These are phyloP conservation scores for Musa itinerans DNA, from an alignment of 176 grass and related monocot genomes.

Conservation along the genomic window DNA sequence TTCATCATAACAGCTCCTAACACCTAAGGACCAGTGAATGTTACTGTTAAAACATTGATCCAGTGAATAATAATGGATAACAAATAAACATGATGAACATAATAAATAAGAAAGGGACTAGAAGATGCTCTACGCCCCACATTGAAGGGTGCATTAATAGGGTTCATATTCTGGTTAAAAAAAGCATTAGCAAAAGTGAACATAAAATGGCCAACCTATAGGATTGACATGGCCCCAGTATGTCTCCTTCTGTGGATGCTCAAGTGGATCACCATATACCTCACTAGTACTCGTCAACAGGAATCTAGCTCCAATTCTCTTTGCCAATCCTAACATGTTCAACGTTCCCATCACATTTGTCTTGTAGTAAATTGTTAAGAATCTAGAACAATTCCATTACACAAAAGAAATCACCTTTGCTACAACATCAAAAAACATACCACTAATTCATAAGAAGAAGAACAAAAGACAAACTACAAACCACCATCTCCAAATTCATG, in stretches of 20 bases:
- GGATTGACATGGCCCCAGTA: constrained; percentile 98
- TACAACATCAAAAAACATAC: neutral
- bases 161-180: neutral
- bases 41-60: neutral
- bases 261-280: constrained; percentile 86
- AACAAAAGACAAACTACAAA: neutral
- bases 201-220: constrained; percentile 50
- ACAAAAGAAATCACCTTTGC: neutral
- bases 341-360: constrained; percentile 95
- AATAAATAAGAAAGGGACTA: neutral
- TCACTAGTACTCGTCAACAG: constrained; percentile 90
- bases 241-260: constrained; percentile 93
- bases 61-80: neutral
- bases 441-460: neutral
- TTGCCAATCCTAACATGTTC: constrained; percentile 93
- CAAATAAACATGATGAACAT: neutral
- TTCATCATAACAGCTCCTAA: constrained; percentile 96
- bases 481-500: neutral
- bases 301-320: constrained; percentile 82
- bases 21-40: constrained; percentile 32
- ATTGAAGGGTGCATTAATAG: neutral
- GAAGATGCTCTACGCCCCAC: neutral
- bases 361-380: constrained; percentile 63
- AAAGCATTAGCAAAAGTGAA: neutral
- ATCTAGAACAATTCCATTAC: neutral